Evolutionary conservation across 2,329 filamentous ascomycete genomes (phyloP), one percentile per base, ranked within the genome.

Genomic region (Aspergillus sp.): DNA sequence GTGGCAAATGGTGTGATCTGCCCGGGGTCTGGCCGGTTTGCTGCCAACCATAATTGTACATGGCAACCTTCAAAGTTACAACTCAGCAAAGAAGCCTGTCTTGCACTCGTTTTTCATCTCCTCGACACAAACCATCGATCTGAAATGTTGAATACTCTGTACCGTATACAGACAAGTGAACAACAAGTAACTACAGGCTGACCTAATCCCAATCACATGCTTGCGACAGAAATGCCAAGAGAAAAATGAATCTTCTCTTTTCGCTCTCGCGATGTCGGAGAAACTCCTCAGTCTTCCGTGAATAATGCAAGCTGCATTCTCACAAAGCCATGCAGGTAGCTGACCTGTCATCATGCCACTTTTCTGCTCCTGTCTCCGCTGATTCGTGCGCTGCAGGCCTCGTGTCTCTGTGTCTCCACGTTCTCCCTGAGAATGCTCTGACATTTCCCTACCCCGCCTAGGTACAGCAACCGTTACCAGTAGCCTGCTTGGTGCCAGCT

Each of bases 161-260:
- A 30, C 4, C 9, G 5, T n/a, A 7, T 5, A 37, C n/a, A 37
- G 15, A 15, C 12, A n/a, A 37, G 5, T 15, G 8, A 8, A 37
- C 13, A 37, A 37, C 13, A 13, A n/a, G 13, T 13, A 3, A 37
- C 13, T 13, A n/a, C 5, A 15, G 34, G 46, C 24, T 56, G 53
- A 56, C 53, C 44, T 40, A 56, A 54, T 49, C 56, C 39, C 48
- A 54, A 58, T 58, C 56, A 58, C 56, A 58, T 58, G 56, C 56
- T 45, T 45, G 7, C 17, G 27, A 27, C 19, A 20, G 27, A 57
- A 42, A 55, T 30, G 53, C 45, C 30, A 55, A 41, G 24, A 44
- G 30, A 39, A 54, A 30, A 46, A 8, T 3, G 34, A 9, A 11
- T 30, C 27, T 33, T 49, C 45, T 19, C 37, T 34, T 41, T 47